Evolutionary conservation across 495 filamentous ascomycete genomes (phyloP).

Genomic region (Penicillium longicatenatum): DNA sequence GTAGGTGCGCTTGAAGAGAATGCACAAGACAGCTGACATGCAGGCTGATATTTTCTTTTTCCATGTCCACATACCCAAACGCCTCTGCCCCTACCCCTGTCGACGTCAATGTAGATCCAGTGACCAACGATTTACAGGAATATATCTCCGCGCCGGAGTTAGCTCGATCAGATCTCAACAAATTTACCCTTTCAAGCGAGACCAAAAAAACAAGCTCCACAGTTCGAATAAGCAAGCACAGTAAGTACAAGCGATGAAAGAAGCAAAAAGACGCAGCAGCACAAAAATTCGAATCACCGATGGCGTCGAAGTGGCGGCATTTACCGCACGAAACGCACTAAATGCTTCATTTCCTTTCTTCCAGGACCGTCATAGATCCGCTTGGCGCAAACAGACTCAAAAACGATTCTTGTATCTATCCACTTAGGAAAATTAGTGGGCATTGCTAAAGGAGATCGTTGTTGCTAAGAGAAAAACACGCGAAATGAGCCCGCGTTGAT

Average conservation of each 20-base stretch:
- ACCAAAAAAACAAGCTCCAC: neutral
- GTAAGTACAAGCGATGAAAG: neutral
- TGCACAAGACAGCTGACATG: neutral
- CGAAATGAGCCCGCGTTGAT: conserved; percentile 21
- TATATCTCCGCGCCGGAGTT: neutral
- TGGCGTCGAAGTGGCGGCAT: neutral
- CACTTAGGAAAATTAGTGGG: neutral
- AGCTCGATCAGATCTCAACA: neutral
- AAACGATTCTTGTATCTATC: neutral
- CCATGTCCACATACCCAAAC: neutral
- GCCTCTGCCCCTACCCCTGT: too few relatives aligned
- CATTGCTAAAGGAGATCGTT: conserved; percentile 6
- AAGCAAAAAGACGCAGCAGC: neutral
- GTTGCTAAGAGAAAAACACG: neutral
- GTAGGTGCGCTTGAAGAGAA: neutral
- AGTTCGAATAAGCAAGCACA: neutral
- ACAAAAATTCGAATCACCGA: neutral
- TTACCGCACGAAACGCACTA: neutral
- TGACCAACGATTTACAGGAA: neutral
- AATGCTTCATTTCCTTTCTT: conserved; percentile 1
- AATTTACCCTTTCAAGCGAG: neutral
- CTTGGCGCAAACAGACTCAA: neutral
- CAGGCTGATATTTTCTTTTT: neutral
- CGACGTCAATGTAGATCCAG: neutral
- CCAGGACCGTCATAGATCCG: neutral